Conservation (phyloP, 495 filamentous ascomycete species). For the Paragyromitra xinjiangensis region DNA sequence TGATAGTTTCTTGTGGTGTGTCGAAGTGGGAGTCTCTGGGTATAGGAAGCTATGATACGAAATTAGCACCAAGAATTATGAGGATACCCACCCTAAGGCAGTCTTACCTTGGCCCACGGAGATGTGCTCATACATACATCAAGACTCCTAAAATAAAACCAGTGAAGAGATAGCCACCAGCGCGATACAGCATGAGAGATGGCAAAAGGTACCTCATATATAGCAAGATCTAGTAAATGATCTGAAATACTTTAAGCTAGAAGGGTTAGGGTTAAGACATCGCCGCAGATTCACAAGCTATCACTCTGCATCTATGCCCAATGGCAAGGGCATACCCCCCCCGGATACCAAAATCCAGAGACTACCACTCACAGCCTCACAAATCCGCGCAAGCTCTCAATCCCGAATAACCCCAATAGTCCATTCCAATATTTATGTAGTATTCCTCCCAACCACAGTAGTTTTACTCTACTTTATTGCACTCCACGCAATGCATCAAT, state of each 20-base stretch:
- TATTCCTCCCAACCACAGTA: conserved; percentile 2
- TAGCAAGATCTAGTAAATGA: background rate
- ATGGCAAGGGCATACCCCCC: background rate
- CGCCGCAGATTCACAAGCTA: background rate
- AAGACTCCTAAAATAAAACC: too few species aligned
- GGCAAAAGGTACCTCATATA: too few species aligned
- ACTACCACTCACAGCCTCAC: background rate
- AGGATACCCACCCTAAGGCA: background rate
- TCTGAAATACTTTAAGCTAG: background rate
- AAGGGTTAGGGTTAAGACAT: background rate
- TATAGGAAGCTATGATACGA: background rate
- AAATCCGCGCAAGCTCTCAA: background rate
- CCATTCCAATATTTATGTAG: conserved; percentile 10
- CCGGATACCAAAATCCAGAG: background rate
- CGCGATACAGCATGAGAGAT: too few species aligned
- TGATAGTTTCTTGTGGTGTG: background rate
- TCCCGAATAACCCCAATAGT: background rate
- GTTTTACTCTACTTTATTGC: conserved; percentile 5
- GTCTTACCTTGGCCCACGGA: too few species aligned
- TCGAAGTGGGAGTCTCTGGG: too few species aligned
- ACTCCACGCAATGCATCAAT: conserved; percentile 13
- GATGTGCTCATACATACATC: too few species aligned
- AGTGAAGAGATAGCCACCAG: too few species aligned
- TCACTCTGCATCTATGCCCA: background rate
- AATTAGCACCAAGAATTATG: background rate